phyloP scores from a whole-genome alignment of 2,329 filamentous ascomycete species.

The Fusarium sp. region DNA sequence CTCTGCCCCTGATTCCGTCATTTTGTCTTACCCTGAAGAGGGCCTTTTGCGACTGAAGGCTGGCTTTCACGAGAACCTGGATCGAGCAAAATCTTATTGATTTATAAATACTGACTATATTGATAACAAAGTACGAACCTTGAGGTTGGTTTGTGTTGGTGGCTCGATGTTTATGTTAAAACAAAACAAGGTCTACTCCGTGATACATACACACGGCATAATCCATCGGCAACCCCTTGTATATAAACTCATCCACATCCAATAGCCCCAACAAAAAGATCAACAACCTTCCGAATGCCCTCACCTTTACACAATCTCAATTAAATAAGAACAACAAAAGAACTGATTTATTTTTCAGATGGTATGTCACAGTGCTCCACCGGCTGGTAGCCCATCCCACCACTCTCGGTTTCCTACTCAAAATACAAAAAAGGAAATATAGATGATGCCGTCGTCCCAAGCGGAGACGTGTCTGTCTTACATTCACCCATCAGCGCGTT shows the following conservation, averaged over 20 bases:
- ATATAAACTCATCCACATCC: neutral
- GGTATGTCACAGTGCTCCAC: slow-evolving; percentile 30
- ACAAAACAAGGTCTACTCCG: neutral
- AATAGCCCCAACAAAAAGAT: neutral
- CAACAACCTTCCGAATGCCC: neutral
- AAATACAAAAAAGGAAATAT: slow-evolving; percentile 32
- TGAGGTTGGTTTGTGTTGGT: neutral
- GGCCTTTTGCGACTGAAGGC: neutral
- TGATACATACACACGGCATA: neutral
- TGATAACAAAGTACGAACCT: neutral
- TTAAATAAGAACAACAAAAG: slow-evolving; percentile 17
- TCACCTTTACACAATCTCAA: neutral
- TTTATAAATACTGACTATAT: neutral
- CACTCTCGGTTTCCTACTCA: slow-evolving; percentile 24
- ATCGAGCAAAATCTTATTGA: neutral
- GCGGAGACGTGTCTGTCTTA: slow-evolving; percentile 20
- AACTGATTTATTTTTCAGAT: slow-evolving; percentile 26
- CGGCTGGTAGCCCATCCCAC: slow-evolving; percentile 20
- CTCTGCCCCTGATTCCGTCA: neutral
- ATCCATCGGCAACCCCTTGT: neutral
- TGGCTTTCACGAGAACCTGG: neutral
- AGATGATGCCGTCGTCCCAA: slow-evolving; percentile 28
- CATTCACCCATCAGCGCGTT: slow-evolving; percentile 13
- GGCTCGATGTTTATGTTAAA: neutral
- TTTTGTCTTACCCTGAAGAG: neutral